These are phyloP conservation scores for Daldinia bambusicola DNA, from an alignment of 495 filamentous ascomycete species.

Conservation along the genomic window DNA sequence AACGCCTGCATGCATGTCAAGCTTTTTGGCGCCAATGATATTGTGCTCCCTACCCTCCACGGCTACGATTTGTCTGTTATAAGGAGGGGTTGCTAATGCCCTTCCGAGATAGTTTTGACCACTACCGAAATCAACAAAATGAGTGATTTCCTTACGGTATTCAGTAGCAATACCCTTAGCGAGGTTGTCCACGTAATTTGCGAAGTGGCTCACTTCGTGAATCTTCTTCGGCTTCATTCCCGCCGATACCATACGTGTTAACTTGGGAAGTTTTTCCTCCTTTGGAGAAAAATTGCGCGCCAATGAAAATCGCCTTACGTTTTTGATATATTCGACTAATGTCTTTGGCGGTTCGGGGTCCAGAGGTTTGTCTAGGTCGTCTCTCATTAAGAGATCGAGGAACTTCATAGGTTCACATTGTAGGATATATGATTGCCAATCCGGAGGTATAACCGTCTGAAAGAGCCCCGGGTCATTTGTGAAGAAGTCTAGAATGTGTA, in stretches of 20 bases:
- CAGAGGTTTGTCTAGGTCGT: conserved; percentile 65
- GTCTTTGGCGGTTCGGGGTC: conserved; percentile 70
- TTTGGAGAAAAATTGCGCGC: conserved; percentile 64
- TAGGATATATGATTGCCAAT: conserved; percentile 84
- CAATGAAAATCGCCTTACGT: conserved; percentile 77
- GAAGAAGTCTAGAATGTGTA: conserved; percentile 96
- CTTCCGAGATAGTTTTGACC: conserved; percentile 96
- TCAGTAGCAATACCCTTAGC: conserved; percentile 59
- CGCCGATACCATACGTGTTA: conserved; percentile 76
- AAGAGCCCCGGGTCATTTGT: conserved; percentile 84
- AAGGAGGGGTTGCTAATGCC: conserved; percentile 83
- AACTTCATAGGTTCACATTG: conserved; percentile 74
- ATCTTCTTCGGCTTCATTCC: conserved; percentile 98
- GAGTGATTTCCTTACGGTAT: conserved; percentile 69
- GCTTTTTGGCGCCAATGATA: conserved; percentile 81
- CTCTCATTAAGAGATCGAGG: conserved; percentile 79
- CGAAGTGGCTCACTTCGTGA: conserved; percentile 83
- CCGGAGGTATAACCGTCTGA: conserved; percentile 72
- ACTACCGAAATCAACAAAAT: conserved; percentile 94
- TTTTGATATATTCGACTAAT: conserved; percentile 76
- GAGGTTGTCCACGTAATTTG: conserved; percentile 65
- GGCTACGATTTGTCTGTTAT: conserved; percentile 86
- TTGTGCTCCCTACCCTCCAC: conserved; percentile 89
- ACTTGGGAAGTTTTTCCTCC: conserved; percentile 56
- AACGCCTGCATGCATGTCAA: conserved; percentile 80